phyloP scores from a whole-genome alignment of 2,329 filamentous ascomycete genomes.

The Fusarium miscanthi region DNA sequence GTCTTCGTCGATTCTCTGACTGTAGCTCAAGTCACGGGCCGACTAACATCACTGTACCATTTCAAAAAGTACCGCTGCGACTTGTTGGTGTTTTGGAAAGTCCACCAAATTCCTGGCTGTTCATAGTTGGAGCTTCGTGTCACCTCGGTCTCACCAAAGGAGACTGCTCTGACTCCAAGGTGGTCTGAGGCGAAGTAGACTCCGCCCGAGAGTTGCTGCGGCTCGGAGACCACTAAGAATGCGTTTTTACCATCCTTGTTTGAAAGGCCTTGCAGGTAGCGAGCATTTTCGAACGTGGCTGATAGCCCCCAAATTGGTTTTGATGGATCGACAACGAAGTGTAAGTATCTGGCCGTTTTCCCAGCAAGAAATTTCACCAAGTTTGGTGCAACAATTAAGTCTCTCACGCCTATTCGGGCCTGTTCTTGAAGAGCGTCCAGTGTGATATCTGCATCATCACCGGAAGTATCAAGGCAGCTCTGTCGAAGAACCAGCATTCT shows the following conservation, averaged over 20 bases:
- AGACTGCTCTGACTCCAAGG: neutral
- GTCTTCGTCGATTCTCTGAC: neutral
- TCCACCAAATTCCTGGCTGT: conserved; percentile 11
- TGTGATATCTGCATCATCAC: neutral
- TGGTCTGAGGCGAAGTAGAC: conserved; percentile 2
- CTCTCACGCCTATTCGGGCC: neutral
- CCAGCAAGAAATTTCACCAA: neutral
- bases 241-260: neutral
- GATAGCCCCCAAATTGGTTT: neutral
- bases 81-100: neutral
- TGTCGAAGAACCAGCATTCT: neutral
- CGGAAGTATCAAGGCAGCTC: neutral
- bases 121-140: neutral
- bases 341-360: neutral
- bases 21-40: too few relatives aligned
- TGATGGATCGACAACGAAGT: neutral
- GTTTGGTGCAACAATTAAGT: neutral
- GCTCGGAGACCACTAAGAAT: neutral
- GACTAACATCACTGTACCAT: conserved; percentile 2
- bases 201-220: neutral
- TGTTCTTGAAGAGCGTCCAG: neutral
- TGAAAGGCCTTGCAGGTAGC: neutral
- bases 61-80: neutral
- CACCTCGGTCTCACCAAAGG: neutral
- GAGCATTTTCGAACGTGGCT: neutral